Evolutionary conservation across 176 grass and related monocot species (phyloP), one percentile per base, ranked within the genome.

Genomic region (Eleusine coracana): DNA sequence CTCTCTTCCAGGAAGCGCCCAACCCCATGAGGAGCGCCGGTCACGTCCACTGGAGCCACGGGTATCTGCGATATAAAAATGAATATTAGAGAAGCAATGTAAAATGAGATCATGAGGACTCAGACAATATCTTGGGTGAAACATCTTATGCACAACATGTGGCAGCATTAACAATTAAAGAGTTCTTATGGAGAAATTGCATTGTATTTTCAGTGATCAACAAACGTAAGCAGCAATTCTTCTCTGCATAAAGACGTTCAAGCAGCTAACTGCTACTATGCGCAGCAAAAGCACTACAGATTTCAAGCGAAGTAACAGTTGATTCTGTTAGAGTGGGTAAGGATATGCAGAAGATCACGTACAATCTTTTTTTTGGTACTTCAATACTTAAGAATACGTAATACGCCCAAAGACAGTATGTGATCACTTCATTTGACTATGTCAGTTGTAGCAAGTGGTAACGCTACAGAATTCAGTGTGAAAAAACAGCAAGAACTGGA

Each of bases 1-100:
- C 70, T 89, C 80, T 8, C 28, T 70, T 71, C 66, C 66, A 16
- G 89, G 89, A 75, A 86, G 89, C 3, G 86, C 80, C 82, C 84
- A 83, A 10, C 45, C 66, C 69, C 71, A 40, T 10, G 70, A 60
- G 5, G 84, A 12, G 10, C 82, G 78, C 45, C 45, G 39, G 59
- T 75, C 79, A 10, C 54, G 56, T 80, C 78, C 82, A 38, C 46
- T 52, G 23, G 44, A 12, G 42, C 67, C 66, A 40, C 20, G 49
- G 60, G 72, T 83, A 28, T 65, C 86, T 90, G 79, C 10, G 4
- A 46, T 28, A 56, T 5, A 45, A 14, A 64, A 62, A 6, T 29
- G 27, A 5, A 23, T 38, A 54, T 72, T 45, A 75, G 23, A 63
- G 4, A 41, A 76, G 0, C 3, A 4, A n/a, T 48, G 16, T 7